A percentile compares a stretch with the other conserved stretches of the same genome.
Evolutionary conservation across 192 early-diverging fungal genomes (phyloP).

Genomic region (Helicostylum pulchrum): DNA sequence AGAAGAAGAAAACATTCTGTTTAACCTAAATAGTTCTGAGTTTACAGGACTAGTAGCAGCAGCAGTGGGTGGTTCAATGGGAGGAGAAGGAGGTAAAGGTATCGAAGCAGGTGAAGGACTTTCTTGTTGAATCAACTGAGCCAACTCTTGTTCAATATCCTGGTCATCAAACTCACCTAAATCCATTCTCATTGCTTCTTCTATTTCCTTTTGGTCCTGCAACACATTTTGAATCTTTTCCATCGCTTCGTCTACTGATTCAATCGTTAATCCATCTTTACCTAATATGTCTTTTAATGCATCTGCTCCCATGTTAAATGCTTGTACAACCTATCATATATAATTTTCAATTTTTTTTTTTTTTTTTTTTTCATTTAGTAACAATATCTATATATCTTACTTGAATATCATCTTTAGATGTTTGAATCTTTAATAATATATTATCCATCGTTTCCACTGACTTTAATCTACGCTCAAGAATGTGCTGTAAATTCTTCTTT

Average conservation of each 20-base stretch:
- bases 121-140: background rate
- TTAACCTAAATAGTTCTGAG: slow-evolving; percentile 8
- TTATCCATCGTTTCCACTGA: slow-evolving; percentile 60
- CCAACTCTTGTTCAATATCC: slow-evolving; percentile 2
- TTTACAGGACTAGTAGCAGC: background rate
- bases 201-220: slow-evolving; percentile 62
- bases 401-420: slow-evolving; percentile 58
- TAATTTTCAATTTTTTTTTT: background rate
- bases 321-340: slow-evolving; percentile 47
- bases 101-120: background rate
- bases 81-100: background rate
- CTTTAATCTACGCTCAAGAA: slow-evolving; percentile 54
- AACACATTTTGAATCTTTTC: slow-evolving; percentile 57
- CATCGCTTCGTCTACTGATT: slow-evolving; percentile 57
- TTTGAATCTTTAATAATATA: slow-evolving; percentile 61
- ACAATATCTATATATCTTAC: too few species aligned
- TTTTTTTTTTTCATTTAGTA: background rate
- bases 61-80: background rate
- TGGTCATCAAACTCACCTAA: slow-evolving; percentile 14
- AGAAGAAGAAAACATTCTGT: slow-evolving; percentile 1
- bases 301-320: slow-evolving; percentile 57
- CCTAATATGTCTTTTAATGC: slow-evolving; percentile 49
- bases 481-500: slow-evolving; percentile 46
- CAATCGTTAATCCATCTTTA: slow-evolving; percentile 39
- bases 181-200: slow-evolving; percentile 51